Evolutionary conservation across 2,329 filamentous ascomycete genomes (phyloP), one percentile per base, ranked within the genome.

Genomic region (Fusarium sp.): DNA sequence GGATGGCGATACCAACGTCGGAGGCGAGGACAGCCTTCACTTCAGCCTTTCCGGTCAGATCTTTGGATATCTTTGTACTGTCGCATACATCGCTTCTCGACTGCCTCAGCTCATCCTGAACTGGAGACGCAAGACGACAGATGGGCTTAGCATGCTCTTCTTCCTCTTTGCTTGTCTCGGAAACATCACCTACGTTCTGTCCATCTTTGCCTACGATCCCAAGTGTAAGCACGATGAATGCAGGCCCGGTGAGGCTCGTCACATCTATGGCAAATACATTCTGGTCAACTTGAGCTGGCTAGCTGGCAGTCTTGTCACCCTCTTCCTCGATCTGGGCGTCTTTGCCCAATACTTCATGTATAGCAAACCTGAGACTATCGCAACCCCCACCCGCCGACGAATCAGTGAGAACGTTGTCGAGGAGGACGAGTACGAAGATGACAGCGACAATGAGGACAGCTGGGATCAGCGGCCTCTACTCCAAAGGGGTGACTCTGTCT

Each of bases 121-220:
- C 80, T 97, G 93, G 83, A 89, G 93, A 21, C 91, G 96, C 67
- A 97, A 97, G 82, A 94, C 91, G 44, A 98, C 94, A 2, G 94
- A 98, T 58, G 96, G 96, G 6, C 91, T 99, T 21, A 95, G 92
- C 70, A 90, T 98, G 82, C 86, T 98, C 13, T 99, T 98, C 81
- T 98, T 98, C 83, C 84, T 98, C 23, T 98, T 99, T 78, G 96
- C 96, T 7, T 98, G 95, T 77, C 88, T 98, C 8, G 96, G 96
- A 4, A 99, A 99, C 78, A 80, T 97, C 70, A 98, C 94, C 0
- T 98, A 97, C 76, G 94, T 98, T 19, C 83, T 97, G 39, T 94
- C 91, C 39, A 98, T 99, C 72, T 86, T 98, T 69, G 94, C 94
- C 2, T 98, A 94, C 76, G 93, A 94, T 62, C 93, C 94, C 0